Evolutionary conservation across 2,329 filamentous ascomycete genomes (phyloP), one percentile per base, ranked within the genome.

Genomic region (Fulvia fulva): DNA sequence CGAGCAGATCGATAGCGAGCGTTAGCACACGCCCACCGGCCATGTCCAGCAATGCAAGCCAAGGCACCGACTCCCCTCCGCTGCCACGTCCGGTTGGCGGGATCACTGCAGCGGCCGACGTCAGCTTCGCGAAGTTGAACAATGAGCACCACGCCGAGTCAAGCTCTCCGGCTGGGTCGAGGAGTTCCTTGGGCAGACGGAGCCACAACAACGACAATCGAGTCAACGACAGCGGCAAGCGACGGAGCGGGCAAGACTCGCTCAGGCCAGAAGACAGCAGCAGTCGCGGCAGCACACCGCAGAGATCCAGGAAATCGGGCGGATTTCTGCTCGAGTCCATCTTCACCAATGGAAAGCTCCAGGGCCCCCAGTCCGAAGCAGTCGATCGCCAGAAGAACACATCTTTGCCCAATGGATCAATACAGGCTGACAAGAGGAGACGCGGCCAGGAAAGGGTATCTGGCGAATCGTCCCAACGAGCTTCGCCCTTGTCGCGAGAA

Each of bases 281-380:
- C 34, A 58, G 51, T 30, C 51, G 52, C 16, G 56, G 50, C 55
- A 62, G 53, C 37, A 59, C 60, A 43, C 59, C 61, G 22, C 54
- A 57, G 23, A 54, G 58, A 26, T 57, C 65, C 5, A 67, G 70
- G 53, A 71, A 69, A 53, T 71, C 74, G 14, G 76, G 75, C 23
- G 76, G 76, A 32, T 79, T 78, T 52, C 52, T 72, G 45, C 63
- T 71, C n/a, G 66, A 66, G 43, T 59, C 67, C 1, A 56, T 65
- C 12, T 60, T 69, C 34, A 46, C 62, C 43, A 70, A 69, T 55
- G 65, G 67, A 11, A 44, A 62, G 22, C 22, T 43, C 9, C 49
- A 46, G 44, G 49, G 34, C 19, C 34, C 55, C 14, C 59, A 61
- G 5, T 37, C 37, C 12, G 16, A 45, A 21, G 25, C 23, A 11